A percentile compares a stretch with the other conserved stretches of the same genome.
These are phyloP conservation scores for Diaporthe helianthi DNA, from an alignment of 2,329 filamentous ascomycete genomes.

Conservation along the genomic window DNA sequence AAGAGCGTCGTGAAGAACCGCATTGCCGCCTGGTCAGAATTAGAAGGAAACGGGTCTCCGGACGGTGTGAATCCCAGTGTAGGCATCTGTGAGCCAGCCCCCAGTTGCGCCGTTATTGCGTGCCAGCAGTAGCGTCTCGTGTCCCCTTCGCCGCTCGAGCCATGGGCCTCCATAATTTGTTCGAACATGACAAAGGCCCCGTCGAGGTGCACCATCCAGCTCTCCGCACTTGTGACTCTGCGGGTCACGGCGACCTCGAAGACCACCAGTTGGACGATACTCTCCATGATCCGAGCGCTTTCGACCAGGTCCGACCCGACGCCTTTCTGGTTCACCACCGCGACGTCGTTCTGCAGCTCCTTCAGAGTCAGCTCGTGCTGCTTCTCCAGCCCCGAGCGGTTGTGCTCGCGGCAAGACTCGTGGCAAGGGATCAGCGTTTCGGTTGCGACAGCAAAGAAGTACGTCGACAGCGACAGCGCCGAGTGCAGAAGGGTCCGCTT, in stretches of 20 bases:
- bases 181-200: slow-evolving; percentile 51
- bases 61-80: slow-evolving; percentile 28
- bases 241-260: slow-evolving; percentile 46
- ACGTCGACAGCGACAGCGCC: slow-evolving; percentile 37
- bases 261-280: slow-evolving; percentile 51
- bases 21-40: slow-evolving; percentile 43
- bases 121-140: slow-evolving; percentile 15
- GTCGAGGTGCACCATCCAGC: slow-evolving; percentile 52
- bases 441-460: slow-evolving; percentile 37
- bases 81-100: slow-evolving; percentile 30
- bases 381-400: slow-evolving; percentile 38
- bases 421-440: slow-evolving; percentile 3
- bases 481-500: slow-evolving; percentile 38
- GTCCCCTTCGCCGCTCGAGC: neutral
- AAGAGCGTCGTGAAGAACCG: slow-evolving; percentile 45
- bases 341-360: slow-evolving; percentile 33
- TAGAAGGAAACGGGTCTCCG: slow-evolving; percentile 15
- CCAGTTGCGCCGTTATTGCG: slow-evolving; percentile 37
- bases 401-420: slow-evolving; percentile 30
- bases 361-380: slow-evolving; percentile 42
- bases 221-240: slow-evolving; percentile 42
- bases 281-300: slow-evolving; percentile 44
- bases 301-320: slow-evolving; percentile 40
- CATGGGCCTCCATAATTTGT: slow-evolving; percentile 40
- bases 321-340: slow-evolving; percentile 37